phyloP scores from a whole-genome alignment of 768 basidiomycete genomes.

The Rhodocollybia butyracea region DNA sequence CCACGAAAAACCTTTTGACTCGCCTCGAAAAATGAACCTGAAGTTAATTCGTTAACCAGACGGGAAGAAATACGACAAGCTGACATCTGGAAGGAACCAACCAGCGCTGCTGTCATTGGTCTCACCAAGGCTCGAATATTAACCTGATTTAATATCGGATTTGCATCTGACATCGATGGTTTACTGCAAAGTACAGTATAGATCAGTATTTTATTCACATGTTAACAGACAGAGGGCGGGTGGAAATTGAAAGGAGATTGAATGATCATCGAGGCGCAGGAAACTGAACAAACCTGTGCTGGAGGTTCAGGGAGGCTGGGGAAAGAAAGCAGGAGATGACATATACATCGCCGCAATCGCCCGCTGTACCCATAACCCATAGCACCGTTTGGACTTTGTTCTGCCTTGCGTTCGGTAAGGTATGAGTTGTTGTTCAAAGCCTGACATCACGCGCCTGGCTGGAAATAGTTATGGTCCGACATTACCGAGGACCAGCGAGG shows the following conservation, averaged over 20 bases:
- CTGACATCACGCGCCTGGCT: slow-evolving; percentile 1
- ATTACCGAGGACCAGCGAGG: slow-evolving; percentile 7
- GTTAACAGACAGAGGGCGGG: not conserved
- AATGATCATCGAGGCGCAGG: not conserved
- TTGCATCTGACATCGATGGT: not conserved
- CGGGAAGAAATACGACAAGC: not conserved
- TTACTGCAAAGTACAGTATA: not conserved
- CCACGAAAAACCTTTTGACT: not conserved
- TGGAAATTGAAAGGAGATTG: not conserved
- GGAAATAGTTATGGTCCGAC: slow-evolving; percentile 1
- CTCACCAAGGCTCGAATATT: not conserved
- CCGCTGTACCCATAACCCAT: slow-evolving; percentile 1
- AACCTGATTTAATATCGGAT: not conserved
- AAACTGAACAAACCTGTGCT: not conserved
- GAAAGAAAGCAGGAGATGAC: slow-evolving; percentile 1
- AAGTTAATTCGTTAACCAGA: too few species aligned
- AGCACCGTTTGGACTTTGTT: slow-evolving; percentile 2
- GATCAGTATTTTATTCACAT: slow-evolving; percentile 1
- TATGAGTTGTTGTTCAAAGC: not conserved
- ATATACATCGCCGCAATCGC: too few species aligned
- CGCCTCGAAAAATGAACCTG: not conserved
- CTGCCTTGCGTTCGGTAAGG: slow-evolving; percentile 1
- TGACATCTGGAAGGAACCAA: not conserved
- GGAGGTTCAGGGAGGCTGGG: not conserved
- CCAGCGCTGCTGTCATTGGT: not conserved